These are phyloP conservation scores for Casaregolazyma lundiana DNA, from an alignment of 1,139 yeast genomes.

Conservation along the genomic window DNA sequence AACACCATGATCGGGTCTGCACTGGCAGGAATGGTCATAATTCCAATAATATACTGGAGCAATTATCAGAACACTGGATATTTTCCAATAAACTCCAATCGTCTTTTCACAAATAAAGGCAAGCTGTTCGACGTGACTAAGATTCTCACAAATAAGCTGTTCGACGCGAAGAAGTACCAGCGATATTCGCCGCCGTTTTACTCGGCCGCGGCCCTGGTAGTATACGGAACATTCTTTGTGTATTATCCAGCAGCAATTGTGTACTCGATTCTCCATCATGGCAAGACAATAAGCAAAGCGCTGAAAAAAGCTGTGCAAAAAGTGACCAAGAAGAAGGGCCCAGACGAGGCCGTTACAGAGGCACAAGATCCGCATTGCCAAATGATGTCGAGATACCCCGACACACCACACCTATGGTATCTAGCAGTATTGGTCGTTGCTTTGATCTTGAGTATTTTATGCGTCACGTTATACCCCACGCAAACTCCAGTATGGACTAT, in stretches of 20 bases:
- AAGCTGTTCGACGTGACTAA: slow-evolving; percentile 39
- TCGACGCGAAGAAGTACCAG: slow-evolving; percentile 31
- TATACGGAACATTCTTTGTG: slow-evolving; percentile 33
- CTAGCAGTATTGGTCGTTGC: slow-evolving; percentile 42
- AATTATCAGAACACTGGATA: slow-evolving; percentile 50
- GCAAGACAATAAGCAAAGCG: slow-evolving; percentile 12
- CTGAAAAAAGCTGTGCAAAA: slow-evolving; percentile 4
- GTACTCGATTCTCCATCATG: slow-evolving; percentile 42
- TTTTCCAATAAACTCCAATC: slow-evolving; percentile 51
- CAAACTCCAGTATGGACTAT: slow-evolving; percentile 48
- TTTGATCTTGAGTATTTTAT: slow-evolving; percentile 45
- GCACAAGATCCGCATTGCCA: slow-evolving; percentile 43
- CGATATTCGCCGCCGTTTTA: slow-evolving; percentile 46
- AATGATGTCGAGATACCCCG: slow-evolving; percentile 51
- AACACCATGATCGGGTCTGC: slow-evolving; percentile 42
- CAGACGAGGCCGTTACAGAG: background rate
- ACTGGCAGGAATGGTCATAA: slow-evolving; percentile 40
- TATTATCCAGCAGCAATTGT: slow-evolving; percentile 40
- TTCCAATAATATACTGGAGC: slow-evolving; percentile 45
- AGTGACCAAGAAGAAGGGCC: background rate
- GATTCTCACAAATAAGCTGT: slow-evolving; percentile 38
- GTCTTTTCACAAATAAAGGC: slow-evolving; percentile 47
- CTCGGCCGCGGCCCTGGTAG: slow-evolving; percentile 38
- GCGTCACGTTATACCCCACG: slow-evolving; percentile 41
- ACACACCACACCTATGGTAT: slow-evolving; percentile 62